A percentile compares a stretch with the other conserved stretches of the same genome.
Evolutionary conservation across 2,329 filamentous ascomycete genomes (phyloP).

Genomic region (Huntiella bhutanensis): DNA sequence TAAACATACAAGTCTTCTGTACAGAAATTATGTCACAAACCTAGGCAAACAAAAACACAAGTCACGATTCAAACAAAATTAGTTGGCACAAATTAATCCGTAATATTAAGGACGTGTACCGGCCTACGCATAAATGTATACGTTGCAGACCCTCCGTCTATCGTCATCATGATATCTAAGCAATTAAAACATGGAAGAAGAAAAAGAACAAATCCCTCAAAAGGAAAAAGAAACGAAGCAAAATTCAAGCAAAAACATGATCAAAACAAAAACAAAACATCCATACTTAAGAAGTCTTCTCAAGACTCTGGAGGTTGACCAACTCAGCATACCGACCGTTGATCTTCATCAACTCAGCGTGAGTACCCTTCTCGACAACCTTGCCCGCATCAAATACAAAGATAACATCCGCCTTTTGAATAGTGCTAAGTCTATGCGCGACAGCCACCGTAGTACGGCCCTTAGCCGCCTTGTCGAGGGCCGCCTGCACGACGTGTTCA

Average conservation of each 20-base stretch:
- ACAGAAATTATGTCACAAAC: too few species aligned
- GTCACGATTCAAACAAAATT: too few species aligned
- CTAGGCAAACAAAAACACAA: too few species aligned
- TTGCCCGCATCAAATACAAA: conserved; percentile 89
- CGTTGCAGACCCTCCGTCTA: too few species aligned
- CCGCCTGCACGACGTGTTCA: conserved; percentile 64
- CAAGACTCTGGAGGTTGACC: conserved; percentile 62
- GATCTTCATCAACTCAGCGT: conserved; percentile 49
- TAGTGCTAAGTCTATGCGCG: conserved; percentile 77
- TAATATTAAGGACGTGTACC: too few species aligned
- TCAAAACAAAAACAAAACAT: not conserved
- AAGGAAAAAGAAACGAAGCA: not conserved
- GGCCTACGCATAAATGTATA: too few species aligned
- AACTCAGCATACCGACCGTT: conserved; percentile 60
- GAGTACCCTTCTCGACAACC: conserved; percentile 70
- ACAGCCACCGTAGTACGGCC: conserved; percentile 85
- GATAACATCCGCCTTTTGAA: conserved; percentile 85
- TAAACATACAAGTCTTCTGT: too few species aligned
- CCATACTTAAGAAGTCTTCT: conserved; percentile 9
- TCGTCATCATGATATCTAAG: not conserved
- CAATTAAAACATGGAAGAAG: not conserved
- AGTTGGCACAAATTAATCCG: too few species aligned
- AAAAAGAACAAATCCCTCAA: not conserved
- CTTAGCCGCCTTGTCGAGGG: conserved; percentile 63
- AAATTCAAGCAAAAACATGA: not conserved